Evolutionary conservation across 371 early-diverging fungal species (phyloP).

Genomic region (Mortierella sp.): DNA sequence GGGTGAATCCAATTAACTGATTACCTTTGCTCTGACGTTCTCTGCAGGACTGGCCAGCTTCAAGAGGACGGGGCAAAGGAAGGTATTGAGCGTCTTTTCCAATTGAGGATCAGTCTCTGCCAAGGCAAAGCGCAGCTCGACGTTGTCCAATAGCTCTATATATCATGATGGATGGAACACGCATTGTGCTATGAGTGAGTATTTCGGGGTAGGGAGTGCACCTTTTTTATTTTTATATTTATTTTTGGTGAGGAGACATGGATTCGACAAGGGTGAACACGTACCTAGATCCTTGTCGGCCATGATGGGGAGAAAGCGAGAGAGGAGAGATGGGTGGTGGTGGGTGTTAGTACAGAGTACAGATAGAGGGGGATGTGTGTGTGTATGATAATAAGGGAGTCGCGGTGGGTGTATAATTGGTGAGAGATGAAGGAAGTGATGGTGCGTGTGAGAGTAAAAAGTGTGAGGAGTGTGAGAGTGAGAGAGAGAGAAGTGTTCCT

Average conservation of each 20-base stretch:
- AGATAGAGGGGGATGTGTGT: not conserved
- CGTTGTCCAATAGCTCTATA: constrained; percentile 79
- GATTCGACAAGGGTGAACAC: not conserved
- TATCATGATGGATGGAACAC: not conserved
- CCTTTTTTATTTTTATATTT: no score
- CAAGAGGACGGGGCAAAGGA: constrained; percentile 83
- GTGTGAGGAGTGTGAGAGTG: not conserved
- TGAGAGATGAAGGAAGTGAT: not conserved
- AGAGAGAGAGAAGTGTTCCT: not conserved
- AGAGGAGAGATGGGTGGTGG: not conserved
- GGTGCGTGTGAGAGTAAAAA: no score
- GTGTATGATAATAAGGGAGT: not conserved
- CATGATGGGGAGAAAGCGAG: constrained; percentile 21
- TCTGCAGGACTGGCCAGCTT: constrained; percentile 78
- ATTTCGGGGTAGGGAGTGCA: not conserved
- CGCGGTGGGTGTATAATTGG: no score
- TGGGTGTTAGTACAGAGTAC: not conserved
- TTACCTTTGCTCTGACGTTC: constrained; percentile 65
- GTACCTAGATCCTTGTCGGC: constrained; percentile 47
- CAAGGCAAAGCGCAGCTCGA: constrained; percentile 90
- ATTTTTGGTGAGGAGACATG: no score
- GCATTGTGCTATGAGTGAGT: not conserved
- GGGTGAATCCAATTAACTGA: no score
- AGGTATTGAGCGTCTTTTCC: constrained; percentile 74
- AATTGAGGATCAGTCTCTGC: constrained; percentile 82